Evolutionary conservation across 805 yeast genomes (phyloP), one percentile per base, ranked within the genome.

Genomic region (Metschnikowia baotianmanensis): DNA sequence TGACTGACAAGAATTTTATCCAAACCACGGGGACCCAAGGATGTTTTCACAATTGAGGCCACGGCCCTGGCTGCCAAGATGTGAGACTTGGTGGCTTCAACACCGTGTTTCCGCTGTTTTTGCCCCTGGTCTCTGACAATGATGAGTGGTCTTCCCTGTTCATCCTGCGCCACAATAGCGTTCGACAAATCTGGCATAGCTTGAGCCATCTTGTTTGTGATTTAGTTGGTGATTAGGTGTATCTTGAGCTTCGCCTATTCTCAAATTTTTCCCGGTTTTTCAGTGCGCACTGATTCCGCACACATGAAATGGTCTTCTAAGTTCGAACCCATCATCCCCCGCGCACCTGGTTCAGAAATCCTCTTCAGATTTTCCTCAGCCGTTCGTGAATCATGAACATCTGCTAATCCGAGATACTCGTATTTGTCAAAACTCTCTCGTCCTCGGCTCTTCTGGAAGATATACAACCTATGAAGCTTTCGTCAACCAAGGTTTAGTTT

Each of bases 111-210:
- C 77, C 63, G 80, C 74, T 47, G 97, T 89, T 62, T 93, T 88
- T 63, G 61, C 26, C 78, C 80, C 58, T 67, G 78, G 62, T 93
- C 99, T 62, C 93, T 81, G 39, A 93, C 99, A 61, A 93, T 93
- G 59, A 93, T 91, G 62, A 93, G 88, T 16, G 99, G 99, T 66
- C 99, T 83, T 16, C 99, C 99, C 90, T 86, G 87, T 66, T 93
- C 99, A 63, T 93, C 99, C 67, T 91, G 99, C 3, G 99, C 98
- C 72, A 93, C 88, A 56, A 93, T 89, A 66, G 99, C 99, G 59
- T 95, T 93, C 53, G 98, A 90, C 77, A 93, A 73, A 64, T 93
- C 99, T 29, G 96, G 96, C 85, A 80, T 76, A 45, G 46, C 49
- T 35, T 51, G 51, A 16, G 55, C 55, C 55, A 51, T 51, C 37